Conservation (phyloP, 2,329 filamentous ascomycete species). For the Cordyceps cicadae region DNA sequence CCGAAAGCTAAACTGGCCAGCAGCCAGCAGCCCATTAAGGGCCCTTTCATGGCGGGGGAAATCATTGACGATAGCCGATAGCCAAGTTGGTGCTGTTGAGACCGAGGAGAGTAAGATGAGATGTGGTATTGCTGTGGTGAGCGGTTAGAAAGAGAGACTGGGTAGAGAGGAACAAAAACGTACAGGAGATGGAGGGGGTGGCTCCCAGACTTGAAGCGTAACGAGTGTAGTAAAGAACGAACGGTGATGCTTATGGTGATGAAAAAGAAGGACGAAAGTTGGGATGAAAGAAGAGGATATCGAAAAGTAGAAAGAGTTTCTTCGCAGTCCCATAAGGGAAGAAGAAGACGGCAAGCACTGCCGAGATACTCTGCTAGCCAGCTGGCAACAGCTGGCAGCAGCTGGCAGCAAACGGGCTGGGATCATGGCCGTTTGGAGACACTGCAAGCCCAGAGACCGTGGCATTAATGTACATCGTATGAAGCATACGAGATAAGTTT, state of each 20-base stretch:
- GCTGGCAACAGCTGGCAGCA: slow-evolving; percentile 12
- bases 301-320: not conserved
- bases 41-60: not conserved
- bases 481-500: not conserved
- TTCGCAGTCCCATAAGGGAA: not conserved
- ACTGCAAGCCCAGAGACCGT: not conserved
- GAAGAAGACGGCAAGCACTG: not conserved
- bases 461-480: not conserved
- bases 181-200: not conserved
- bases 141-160: not conserved
- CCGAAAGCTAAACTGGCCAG: not conserved
- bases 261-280: slow-evolving; percentile 3
- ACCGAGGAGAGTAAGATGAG: not conserved
- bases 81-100: not conserved
- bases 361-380: not conserved
- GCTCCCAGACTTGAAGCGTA: not conserved
- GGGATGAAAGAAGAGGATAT: not conserved
- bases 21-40: slow-evolving; percentile 5
- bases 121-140: not conserved
- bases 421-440: not conserved
- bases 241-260: not conserved
- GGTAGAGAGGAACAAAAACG: not conserved
- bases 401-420: not conserved
- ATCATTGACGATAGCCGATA: slow-evolving; percentile 8
- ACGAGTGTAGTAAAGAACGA: not conserved